Conservation (phyloP, 805 yeast genomes). For the Zygotorulaspora danielsina region DNA sequence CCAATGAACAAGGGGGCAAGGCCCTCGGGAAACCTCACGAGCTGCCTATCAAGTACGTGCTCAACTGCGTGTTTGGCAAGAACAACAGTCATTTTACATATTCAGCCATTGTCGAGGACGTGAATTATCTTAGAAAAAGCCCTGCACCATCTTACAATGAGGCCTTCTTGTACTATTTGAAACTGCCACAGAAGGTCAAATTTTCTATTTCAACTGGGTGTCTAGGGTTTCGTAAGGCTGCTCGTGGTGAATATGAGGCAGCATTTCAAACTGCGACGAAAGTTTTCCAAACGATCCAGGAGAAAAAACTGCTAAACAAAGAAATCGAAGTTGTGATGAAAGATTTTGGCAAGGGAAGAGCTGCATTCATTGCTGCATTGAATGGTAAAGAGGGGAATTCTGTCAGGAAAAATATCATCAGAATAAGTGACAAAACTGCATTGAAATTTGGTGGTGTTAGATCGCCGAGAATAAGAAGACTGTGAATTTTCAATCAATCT, state of each 20-base stretch:
- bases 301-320: slow-evolving; percentile 51
- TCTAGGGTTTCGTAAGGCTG: slow-evolving; percentile 83
- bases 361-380: slow-evolving; percentile 77
- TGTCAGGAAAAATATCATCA: slow-evolving; percentile 60
- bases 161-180: slow-evolving; percentile 69
- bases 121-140: slow-evolving; percentile 53
- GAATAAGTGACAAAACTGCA: slow-evolving; percentile 73
- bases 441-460: slow-evolving; percentile 91
- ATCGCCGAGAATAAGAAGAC: slow-evolving; percentile 75
- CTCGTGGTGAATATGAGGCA: slow-evolving; percentile 91
- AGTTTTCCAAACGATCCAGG: slow-evolving; percentile 68
- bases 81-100: slow-evolving; percentile 82
- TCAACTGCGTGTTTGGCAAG: slow-evolving; percentile 72
- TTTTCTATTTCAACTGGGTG: slow-evolving; percentile 74
- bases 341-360: slow-evolving; percentile 86
- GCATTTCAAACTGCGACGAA: slow-evolving; percentile 77
- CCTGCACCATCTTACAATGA: slow-evolving; percentile 56
- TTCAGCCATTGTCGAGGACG: slow-evolving; percentile 64
- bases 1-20: slow-evolving; percentile 1
- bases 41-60: slow-evolving; percentile 55
- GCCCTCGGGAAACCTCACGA: slow-evolving; percentile 20
- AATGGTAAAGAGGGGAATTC: slow-evolving; percentile 82
- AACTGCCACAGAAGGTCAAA: slow-evolving; percentile 72
- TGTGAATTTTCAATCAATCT: slow-evolving; percentile 35
- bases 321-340: slow-evolving; percentile 72